Conservation (phyloP, 768 basidiomycete genomes). For the Lanmaoa rubissima region DNA sequence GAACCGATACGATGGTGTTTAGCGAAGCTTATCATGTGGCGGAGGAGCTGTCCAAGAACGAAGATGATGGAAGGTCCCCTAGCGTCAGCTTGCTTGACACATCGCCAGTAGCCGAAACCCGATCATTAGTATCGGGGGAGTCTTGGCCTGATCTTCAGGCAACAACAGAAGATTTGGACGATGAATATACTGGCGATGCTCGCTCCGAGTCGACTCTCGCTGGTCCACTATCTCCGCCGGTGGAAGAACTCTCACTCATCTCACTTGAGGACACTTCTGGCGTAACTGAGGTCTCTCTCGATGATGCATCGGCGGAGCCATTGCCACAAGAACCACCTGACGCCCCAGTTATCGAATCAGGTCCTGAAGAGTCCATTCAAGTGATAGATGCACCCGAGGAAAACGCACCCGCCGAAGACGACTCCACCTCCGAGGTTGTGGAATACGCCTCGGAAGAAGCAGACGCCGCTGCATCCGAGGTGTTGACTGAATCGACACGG, state of each 20-base stretch:
- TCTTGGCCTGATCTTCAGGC: slow-evolving; percentile 15
- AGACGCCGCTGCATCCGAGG: background rate
- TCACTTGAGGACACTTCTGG: slow-evolving; percentile 21
- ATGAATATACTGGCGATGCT: slow-evolving; percentile 26
- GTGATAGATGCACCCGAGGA: slow-evolving; percentile 1
- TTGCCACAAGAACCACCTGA: slow-evolving; percentile 1
- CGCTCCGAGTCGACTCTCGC: slow-evolving; percentile 20
- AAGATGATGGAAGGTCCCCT: background rate
- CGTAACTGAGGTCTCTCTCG: background rate
- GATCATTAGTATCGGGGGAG: background rate
- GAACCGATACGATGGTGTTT: slow-evolving; percentile 77
- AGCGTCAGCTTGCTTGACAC: slow-evolving; percentile 8
- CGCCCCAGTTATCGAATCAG: slow-evolving; percentile 5
- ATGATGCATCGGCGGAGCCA: slow-evolving; percentile 3
- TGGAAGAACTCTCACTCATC: slow-evolving; percentile 27
- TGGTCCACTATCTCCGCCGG: slow-evolving; percentile 27
- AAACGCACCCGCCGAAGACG: background rate
- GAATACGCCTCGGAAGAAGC: slow-evolving; percentile 12
- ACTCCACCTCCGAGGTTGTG: background rate
- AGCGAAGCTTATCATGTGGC: slow-evolving; percentile 41
- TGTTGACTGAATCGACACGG: slow-evolving; percentile 3
- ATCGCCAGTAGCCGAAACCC: slow-evolving; percentile 13
- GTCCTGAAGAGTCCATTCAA: slow-evolving; percentile 8
- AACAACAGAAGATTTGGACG: slow-evolving; percentile 18
- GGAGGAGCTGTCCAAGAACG: slow-evolving; percentile 38